These are phyloP conservation scores for Neonectria magnoliae DNA, from an alignment of 2,329 filamentous ascomycete genomes.

Conservation along the genomic window DNA sequence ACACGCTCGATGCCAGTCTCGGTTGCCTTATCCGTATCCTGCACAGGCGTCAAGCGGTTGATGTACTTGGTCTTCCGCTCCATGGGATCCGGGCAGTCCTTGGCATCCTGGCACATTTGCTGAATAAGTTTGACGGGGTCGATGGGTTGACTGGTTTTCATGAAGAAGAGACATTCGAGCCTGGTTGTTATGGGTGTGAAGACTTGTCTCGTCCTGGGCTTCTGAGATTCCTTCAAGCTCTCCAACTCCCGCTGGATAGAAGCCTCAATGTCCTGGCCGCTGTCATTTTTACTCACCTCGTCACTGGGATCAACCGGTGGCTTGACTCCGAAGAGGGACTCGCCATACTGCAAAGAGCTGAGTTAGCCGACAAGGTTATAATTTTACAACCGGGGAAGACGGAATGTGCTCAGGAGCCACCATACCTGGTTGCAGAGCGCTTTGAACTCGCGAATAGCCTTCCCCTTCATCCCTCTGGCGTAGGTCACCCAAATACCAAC, in stretches of 20 bases:
- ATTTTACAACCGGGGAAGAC: not conserved
- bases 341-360: slow-evolving; percentile 65
- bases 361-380: slow-evolving; percentile 17
- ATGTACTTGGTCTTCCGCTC: slow-evolving; percentile 65
- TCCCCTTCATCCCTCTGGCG: slow-evolving; percentile 75
- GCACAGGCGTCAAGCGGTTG: slow-evolving; percentile 66
- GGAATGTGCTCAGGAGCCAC: not conserved
- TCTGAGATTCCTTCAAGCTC: slow-evolving; percentile 60
- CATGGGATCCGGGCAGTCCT: slow-evolving; percentile 51
- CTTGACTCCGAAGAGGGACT: slow-evolving; percentile 66
- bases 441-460: slow-evolving; percentile 74
- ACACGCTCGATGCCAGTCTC: slow-evolving; percentile 74
- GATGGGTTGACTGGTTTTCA: slow-evolving; percentile 65
- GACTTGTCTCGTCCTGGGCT: slow-evolving; percentile 54
- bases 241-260: slow-evolving; percentile 78
- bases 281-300: slow-evolving; percentile 49
- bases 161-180: slow-evolving; percentile 72
- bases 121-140: slow-evolving; percentile 65
- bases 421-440: slow-evolving; percentile 73
- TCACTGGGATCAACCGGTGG: slow-evolving; percentile 46
- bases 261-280: slow-evolving; percentile 74
- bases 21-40: slow-evolving; percentile 70
- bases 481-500: slow-evolving; percentile 83
- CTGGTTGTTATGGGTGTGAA: slow-evolving; percentile 65
- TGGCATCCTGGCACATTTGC: slow-evolving; percentile 66